A percentile compares a stretch with the other conserved stretches of the same genome.
phyloP scores from a whole-genome alignment of 345 rosid genomes.

The Ceriops decandra region DNA sequence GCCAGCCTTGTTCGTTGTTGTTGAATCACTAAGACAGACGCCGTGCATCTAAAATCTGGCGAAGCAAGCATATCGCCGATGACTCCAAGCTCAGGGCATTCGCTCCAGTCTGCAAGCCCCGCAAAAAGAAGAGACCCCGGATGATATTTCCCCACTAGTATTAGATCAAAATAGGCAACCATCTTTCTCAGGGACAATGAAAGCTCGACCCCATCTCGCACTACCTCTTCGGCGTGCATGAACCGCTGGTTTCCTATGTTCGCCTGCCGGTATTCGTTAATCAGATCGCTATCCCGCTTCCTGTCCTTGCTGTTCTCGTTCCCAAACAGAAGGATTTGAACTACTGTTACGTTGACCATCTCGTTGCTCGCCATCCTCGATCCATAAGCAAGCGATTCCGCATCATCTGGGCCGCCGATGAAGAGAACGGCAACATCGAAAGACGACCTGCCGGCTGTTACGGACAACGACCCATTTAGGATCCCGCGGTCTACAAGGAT shows the following conservation, averaged over 20 bases:
- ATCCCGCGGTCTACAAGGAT: slow-evolving; percentile 15
- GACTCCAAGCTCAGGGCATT: slow-evolving; percentile 47
- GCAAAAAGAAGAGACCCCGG: slow-evolving; percentile 20
- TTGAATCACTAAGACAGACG: slow-evolving; percentile 16
- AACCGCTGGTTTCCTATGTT: slow-evolving; percentile 31
- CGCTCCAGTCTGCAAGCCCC: slow-evolving; percentile 44
- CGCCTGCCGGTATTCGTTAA: slow-evolving; percentile 21
- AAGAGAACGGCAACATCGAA: slow-evolving; percentile 34
- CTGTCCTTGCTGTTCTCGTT: slow-evolving; percentile 32
- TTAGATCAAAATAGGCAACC: slow-evolving; percentile 22
- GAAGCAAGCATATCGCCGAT: slow-evolving; percentile 47
- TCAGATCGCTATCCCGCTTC: slow-evolving; percentile 23
- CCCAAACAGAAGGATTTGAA: slow-evolving; percentile 37
- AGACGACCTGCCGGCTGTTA: background rate
- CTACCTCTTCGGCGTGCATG: slow-evolving; percentile 30
- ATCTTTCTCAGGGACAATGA: slow-evolving; percentile 12
- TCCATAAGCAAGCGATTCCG: slow-evolving; percentile 36
- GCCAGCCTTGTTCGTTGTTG: background rate
- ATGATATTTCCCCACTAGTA: slow-evolving; percentile 39
- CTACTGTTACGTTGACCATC: slow-evolving; percentile 27
- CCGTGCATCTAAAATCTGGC: slow-evolving; percentile 24
- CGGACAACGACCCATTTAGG: background rate
- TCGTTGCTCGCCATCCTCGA: slow-evolving; percentile 31
- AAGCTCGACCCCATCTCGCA: slow-evolving; percentile 28
- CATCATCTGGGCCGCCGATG: slow-evolving; percentile 43